phyloP scores from a whole-genome alignment of 441 rosid species.

The Isatis lusitanica region DNA sequence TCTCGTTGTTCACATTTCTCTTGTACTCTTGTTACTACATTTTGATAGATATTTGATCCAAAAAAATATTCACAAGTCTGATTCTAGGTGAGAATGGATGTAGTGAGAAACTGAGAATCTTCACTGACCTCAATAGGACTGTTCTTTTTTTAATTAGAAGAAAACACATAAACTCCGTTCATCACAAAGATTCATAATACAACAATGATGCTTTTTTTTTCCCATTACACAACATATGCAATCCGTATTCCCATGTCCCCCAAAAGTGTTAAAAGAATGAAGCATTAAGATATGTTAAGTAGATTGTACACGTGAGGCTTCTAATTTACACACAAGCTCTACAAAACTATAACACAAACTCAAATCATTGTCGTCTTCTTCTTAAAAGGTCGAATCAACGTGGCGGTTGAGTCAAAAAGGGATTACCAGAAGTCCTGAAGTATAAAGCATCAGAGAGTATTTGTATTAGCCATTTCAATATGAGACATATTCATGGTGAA shows the following conservation, averaged over 20 bases:
- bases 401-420: slow-evolving; percentile 50
- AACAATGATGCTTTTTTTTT: slow-evolving; percentile 21
- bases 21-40: slow-evolving; percentile 1
- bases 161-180: slow-evolving; percentile 4
- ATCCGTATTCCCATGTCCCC: slow-evolving; percentile 18
- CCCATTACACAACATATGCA: slow-evolving; percentile 28
- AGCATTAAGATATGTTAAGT: slow-evolving; percentile 25
- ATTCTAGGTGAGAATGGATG: background rate
- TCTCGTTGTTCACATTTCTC: slow-evolving; percentile 20
- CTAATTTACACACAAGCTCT: slow-evolving; percentile 33
- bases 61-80: background rate
- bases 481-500: background rate
- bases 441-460: slow-evolving; percentile 26
- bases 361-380: slow-evolving; percentile 21
- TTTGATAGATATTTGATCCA: background rate
- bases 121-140: background rate
- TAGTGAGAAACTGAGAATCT: background rate
- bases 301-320: slow-evolving; percentile 27
- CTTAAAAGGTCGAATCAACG: slow-evolving; percentile 25
- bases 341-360: slow-evolving; percentile 31
- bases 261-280: slow-evolving; percentile 15
- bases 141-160: background rate
- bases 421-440: slow-evolving; percentile 62
- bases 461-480: slow-evolving; percentile 6
- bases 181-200: slow-evolving; percentile 16